These are phyloP conservation scores for Tylopilus vinaceipallidus DNA, from an alignment of 768 basidiomycete species.

Conservation along the genomic window DNA sequence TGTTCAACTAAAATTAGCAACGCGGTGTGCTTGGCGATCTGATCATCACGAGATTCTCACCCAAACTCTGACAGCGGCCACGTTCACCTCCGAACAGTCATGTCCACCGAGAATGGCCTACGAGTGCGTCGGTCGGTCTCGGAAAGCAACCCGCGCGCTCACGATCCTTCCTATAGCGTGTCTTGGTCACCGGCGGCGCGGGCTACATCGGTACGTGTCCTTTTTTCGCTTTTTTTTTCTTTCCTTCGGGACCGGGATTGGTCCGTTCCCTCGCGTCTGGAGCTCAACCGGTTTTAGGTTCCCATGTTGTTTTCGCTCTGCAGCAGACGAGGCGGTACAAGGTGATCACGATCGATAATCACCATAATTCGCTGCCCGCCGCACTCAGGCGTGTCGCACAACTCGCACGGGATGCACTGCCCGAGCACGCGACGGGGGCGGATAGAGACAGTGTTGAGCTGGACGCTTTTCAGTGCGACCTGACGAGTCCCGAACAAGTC, in stretches of 20 bases:
- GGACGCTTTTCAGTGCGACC: conserved; percentile 67
- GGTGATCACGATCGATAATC: conserved; percentile 93
- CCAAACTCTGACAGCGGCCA: background rate
- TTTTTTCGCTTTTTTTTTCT: conserved; percentile 8
- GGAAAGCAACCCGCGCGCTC: conserved; percentile 5
- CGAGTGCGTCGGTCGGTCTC: conserved; percentile 41
- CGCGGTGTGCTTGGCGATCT: conserved; percentile 1
- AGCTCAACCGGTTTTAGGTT: conserved; percentile 51
- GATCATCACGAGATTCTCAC: conserved; percentile 1
- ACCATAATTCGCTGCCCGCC: conserved; percentile 83
- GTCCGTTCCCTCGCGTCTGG: conserved; percentile 2
- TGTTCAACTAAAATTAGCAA: conserved; percentile 7
- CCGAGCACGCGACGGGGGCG: conserved; percentile 56
- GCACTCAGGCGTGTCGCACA: conserved; percentile 75
- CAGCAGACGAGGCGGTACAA: conserved; percentile 87
- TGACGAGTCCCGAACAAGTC: conserved; percentile 71
- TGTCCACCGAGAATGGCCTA: conserved; percentile 36
- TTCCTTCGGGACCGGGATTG: background rate
- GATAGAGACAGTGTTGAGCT: conserved; percentile 75
- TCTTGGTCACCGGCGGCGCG: conserved; percentile 77
- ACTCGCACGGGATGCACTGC: conserved; percentile 74
- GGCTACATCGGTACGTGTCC: conserved; percentile 77
- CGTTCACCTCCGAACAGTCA: conserved; percentile 11
- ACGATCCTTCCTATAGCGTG: conserved; percentile 41
- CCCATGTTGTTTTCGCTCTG: conserved; percentile 86